Percentiles rank a stretch among this genome's conserved stretches.
These are phyloP conservation scores for Halteria grandinella DNA, from an alignment of 73 alveolate species.

Conservation along the genomic window DNA sequence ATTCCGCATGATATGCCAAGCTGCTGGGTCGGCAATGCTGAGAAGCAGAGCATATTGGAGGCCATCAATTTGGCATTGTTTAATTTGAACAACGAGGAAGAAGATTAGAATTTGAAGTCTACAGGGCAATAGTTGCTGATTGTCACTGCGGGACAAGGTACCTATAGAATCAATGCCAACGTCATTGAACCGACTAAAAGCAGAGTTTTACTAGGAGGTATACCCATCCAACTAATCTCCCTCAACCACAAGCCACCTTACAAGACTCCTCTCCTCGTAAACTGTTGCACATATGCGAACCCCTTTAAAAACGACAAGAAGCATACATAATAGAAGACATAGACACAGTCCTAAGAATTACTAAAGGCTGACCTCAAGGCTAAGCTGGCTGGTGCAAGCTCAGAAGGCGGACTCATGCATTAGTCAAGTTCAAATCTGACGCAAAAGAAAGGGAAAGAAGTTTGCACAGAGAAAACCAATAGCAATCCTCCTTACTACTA, in stretches of 20 bases:
- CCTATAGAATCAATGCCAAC: slow-evolving; percentile 63
- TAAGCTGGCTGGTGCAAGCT: background rate
- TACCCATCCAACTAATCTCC: slow-evolving; percentile 34
- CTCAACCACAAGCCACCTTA: slow-evolving; percentile 33
- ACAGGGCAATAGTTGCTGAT: slow-evolving; percentile 56
- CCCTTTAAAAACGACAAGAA: slow-evolving; percentile 25
- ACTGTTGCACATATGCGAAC: slow-evolving; percentile 49
- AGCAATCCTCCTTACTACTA: too few relatives aligned
- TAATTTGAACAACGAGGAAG: slow-evolving; percentile 35
- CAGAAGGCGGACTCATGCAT: background rate
- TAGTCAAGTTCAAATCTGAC: background rate
- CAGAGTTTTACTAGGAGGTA: slow-evolving; percentile 53
- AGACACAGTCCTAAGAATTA: background rate
- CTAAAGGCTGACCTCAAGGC: background rate
- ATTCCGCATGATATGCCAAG: too few relatives aligned
- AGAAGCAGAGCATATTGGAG: slow-evolving; percentile 42
- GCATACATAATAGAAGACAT: background rate
- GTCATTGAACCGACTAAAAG: slow-evolving; percentile 65
- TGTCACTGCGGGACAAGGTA: slow-evolving; percentile 66
- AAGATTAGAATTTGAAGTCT: slow-evolving; percentile 47
- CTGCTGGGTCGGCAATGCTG: slow-evolving; percentile 52
- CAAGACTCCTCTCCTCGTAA: slow-evolving; percentile 56
- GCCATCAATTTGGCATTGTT: slow-evolving; percentile 57
- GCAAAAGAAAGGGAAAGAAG: background rate
- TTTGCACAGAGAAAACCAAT: background rate